Base-by-base conservation (phyloP, 2,329 filamentous ascomycete genomes). In the Calonectria hawksworthii region DNA sequence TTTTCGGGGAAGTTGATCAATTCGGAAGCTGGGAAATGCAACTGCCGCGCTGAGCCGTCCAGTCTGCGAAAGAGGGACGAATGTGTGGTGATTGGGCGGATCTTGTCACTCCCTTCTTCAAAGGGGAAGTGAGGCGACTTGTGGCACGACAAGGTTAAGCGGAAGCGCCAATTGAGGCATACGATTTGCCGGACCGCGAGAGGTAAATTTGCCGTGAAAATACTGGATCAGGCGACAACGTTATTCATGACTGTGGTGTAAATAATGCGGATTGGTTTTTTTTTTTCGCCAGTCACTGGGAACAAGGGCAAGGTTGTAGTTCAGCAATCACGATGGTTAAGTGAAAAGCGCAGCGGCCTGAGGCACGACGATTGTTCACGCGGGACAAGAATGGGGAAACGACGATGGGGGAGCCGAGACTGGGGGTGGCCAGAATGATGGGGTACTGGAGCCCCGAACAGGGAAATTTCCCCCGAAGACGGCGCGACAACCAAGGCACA, bases 401-500 rank as follows among this genome's bases (percentile, higher is more conserved):
- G 51, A 52, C 38, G 65, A 64, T 54, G 70, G 65, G 68, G 67
- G 68, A 63, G 56, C 47, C n/a, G 44, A 36, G 34, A 44, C 30
- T 51, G 41, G 61, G 56, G 67, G 59, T 59, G 63, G 38, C 13
- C 38, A 61, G 18, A 63, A 32, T 44, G 63, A 65, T 68, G 72
- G 72, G 54, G 56, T 61, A 68, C 67, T 73, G 26, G 8, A 38
- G 34, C 14, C 56, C 23, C 36, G 65, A 77, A 79, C 64, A 76
- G 76, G 78, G 78, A 76, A 80, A 80, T 73, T 76, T 68, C 70
- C 77, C 75, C 78, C 77, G 77, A 73, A 50, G 65, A 32, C 72
- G 63, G 59, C 51, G 68, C 65, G 50, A 54, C 34, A 32, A 14
- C 23, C 52, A n/a, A 16, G 16, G 10, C 51, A 8, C 61, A 18